Percentiles rank a stretch among this genome's conserved stretches.
These are phyloP conservation scores for Macadamia tetraphylla DNA, from an alignment of 164 flowering plant species.

Conservation along the genomic window DNA sequence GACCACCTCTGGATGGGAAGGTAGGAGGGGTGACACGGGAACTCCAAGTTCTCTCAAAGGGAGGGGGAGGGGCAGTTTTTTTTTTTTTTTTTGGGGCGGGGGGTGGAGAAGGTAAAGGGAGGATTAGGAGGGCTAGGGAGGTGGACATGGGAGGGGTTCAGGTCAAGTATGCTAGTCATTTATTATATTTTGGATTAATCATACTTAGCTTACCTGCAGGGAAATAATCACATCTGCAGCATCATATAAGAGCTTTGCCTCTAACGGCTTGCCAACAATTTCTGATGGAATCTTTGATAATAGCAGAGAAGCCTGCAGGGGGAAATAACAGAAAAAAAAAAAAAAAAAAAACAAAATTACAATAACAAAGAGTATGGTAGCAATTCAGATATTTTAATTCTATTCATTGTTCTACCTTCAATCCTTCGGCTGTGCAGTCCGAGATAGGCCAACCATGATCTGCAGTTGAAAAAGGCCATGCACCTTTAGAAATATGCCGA, in stretches of 20 bases:
- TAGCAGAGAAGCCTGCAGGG: conserved; percentile 35
- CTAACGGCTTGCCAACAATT: conserved; percentile 48
- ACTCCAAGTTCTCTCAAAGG: no score
- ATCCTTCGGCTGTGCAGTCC: conserved; percentile 83
- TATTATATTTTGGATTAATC: background rate
- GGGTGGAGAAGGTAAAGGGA: no score
- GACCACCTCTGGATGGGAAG: no score
- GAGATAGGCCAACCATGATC: conserved; percentile 88
- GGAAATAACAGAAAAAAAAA: background rate
- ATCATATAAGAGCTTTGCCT: conserved; percentile 38
- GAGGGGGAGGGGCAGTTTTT: no score
- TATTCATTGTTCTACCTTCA: conserved; percentile 40
- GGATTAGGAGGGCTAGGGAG: no score
- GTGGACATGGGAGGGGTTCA: no score
- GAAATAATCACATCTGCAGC: conserved; percentile 68
- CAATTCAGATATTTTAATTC: background rate
- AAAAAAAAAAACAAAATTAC: background rate
- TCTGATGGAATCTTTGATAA: conserved; percentile 40
- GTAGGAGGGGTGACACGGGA: no score
- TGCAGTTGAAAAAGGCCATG: conserved; percentile 89
- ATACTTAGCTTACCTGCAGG: conserved; percentile 45
- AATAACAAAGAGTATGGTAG: no score
- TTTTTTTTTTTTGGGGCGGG: no score
- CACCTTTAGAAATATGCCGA: conserved; percentile 88
- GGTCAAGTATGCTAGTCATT: background rate